phyloP scores from a whole-genome alignment of 495 filamentous ascomycete species.

The Penicillium paradoxum region DNA sequence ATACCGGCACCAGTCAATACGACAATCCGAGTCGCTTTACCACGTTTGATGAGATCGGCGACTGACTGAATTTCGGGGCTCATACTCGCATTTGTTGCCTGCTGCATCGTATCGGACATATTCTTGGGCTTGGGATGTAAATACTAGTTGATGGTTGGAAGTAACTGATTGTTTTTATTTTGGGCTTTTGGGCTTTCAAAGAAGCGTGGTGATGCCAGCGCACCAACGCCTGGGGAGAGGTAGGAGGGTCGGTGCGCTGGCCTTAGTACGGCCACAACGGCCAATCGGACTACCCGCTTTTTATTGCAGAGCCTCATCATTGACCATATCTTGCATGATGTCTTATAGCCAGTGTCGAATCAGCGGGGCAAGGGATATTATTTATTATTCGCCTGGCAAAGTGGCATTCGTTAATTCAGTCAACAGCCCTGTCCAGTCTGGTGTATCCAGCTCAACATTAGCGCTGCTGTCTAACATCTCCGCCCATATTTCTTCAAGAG shows the following conservation, averaged over 20 bases:
- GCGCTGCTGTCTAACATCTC: constrained; percentile 31
- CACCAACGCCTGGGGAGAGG: too few species aligned
- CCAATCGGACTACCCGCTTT: too few species aligned
- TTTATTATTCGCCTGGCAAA: constrained; percentile 7
- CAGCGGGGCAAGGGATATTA: background rate
- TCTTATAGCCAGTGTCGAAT: too few species aligned
- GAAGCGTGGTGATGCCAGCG: too few species aligned
- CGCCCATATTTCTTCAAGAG: constrained; percentile 34
- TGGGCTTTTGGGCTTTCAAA: too few species aligned
- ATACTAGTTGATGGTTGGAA: too few species aligned
- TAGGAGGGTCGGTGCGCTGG: too few species aligned
- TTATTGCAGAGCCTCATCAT: constrained; percentile 4
- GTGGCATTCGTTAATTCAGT: constrained; percentile 27
- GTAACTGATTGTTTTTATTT: too few species aligned
- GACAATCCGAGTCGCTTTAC: constrained; percentile 18
- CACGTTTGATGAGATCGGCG: constrained; percentile 15
- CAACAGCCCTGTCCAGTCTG: constrained; percentile 34
- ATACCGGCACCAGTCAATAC: constrained; percentile 28
- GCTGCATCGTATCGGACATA: background rate
- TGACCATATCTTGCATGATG: background rate
- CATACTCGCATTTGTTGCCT: background rate
- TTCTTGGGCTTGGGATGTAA: background rate
- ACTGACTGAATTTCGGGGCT: constrained; percentile 9
- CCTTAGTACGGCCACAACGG: too few species aligned
- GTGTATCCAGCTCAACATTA: constrained; percentile 17